Conservation (phyloP, 345 rosid species). For the Hirschfeldia incana region DNA sequence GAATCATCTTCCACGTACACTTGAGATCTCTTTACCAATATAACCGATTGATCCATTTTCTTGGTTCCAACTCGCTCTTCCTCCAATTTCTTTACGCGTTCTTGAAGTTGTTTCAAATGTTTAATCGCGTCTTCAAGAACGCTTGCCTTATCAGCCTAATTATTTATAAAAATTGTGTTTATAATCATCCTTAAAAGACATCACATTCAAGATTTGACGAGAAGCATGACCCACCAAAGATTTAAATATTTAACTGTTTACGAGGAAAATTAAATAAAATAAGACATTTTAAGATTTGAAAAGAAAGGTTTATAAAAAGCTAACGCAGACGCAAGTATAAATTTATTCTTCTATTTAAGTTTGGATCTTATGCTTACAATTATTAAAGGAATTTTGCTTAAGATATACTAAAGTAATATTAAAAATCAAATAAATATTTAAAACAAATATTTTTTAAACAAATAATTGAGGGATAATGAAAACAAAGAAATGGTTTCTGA, state of each 20-base stretch:
- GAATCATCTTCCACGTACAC: slow-evolving; percentile 45
- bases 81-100: slow-evolving; percentile 49
- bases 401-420: background rate
- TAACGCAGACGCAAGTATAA: background rate
- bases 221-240: background rate
- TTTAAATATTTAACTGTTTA: background rate
- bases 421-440: background rate
- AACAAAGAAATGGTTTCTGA: slow-evolving; percentile 12
- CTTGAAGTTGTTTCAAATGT: slow-evolving; percentile 71
- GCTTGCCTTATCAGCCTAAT: slow-evolving; percentile 52
- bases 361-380: background rate
- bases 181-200: background rate
- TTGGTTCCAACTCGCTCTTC: slow-evolving; percentile 44
- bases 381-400: background rate
- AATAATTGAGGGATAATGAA: slow-evolving; percentile 14
- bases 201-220: background rate
- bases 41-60: slow-evolving; percentile 59
- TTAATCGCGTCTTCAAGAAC: slow-evolving; percentile 73
- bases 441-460: background rate
- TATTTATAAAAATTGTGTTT: background rate
- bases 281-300: background rate
- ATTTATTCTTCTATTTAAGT: background rate
- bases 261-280: background rate
- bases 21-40: slow-evolving; percentile 57
- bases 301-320: background rate